A percentile compares a stretch with the other conserved stretches of the same genome.
Evolutionary conservation across 2,329 filamentous ascomycete genomes (phyloP).

Genomic region (Tolypocladium paradoxum): DNA sequence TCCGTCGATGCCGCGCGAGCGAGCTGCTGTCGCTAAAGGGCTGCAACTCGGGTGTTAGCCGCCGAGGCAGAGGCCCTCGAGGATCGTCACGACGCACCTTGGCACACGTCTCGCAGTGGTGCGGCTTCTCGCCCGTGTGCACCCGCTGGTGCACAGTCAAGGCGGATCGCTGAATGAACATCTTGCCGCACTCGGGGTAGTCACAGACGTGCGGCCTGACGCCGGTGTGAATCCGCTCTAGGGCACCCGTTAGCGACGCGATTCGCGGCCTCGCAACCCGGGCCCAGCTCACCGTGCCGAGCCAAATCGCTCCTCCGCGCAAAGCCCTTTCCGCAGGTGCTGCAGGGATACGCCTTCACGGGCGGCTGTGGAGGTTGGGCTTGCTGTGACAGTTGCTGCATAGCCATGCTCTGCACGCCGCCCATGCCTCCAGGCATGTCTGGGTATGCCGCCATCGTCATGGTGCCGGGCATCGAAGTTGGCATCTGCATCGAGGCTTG

Average conservation of each 20-base stretch:
- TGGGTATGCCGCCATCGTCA: slow-evolving; percentile 31
- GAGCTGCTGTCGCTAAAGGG: slow-evolving; percentile 96
- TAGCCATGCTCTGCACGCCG: slow-evolving; percentile 24
- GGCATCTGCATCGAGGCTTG: slow-evolving; percentile 36
- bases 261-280: background rate
- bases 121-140: slow-evolving; percentile 95
- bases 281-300: slow-evolving; percentile 60
- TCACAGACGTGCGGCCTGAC: slow-evolving; percentile 88
- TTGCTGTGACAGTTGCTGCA: slow-evolving; percentile 26
- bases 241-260: slow-evolving; percentile 16
- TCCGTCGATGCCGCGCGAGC: slow-evolving; percentile 82
- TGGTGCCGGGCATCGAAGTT: slow-evolving; percentile 27
- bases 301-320: slow-evolving; percentile 88
- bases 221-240: slow-evolving; percentile 92
- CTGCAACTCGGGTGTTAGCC: slow-evolving; percentile 31
- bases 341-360: slow-evolving; percentile 73
- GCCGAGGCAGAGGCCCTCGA: background rate
- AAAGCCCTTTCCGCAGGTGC: slow-evolving; percentile 83
- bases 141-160: slow-evolving; percentile 91
- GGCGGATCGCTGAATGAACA: slow-evolving; percentile 94
- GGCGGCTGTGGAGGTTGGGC: slow-evolving; percentile 24
- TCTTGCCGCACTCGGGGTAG: slow-evolving; percentile 78
- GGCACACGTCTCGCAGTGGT: slow-evolving; percentile 92
- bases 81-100: slow-evolving; percentile 54
- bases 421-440: slow-evolving; percentile 22